A percentile compares a stretch with the other conserved stretches of the same genome.
Evolutionary conservation across 1,139 yeast genomes (phyloP).

Genomic region (Saccharomyces hybrid): DNA sequence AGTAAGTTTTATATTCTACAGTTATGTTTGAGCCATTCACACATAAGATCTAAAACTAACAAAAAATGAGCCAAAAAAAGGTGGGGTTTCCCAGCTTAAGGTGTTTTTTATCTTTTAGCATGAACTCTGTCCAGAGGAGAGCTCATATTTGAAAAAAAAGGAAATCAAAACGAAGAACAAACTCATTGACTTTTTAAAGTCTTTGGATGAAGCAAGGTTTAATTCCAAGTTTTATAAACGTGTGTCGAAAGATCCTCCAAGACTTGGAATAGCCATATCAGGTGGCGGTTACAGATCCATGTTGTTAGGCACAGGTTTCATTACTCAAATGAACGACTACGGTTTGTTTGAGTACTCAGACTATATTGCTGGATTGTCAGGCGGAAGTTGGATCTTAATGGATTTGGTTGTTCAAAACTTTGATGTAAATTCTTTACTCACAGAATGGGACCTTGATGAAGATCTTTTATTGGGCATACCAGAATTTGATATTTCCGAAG

Average conservation of each 20-base stretch:
- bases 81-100: no score
- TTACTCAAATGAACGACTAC: slow-evolving; percentile 45
- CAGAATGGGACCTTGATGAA: slow-evolving; percentile 41
- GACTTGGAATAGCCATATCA: slow-evolving; percentile 51
- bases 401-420: slow-evolving; percentile 42
- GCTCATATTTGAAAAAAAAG: slow-evolving; percentile 34
- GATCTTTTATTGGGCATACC: slow-evolving; percentile 52
- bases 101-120: slow-evolving; percentile 2
- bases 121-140: slow-evolving; percentile 30
- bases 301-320: slow-evolving; percentile 58
- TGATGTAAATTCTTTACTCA: slow-evolving; percentile 32
- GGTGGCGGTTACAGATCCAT: slow-evolving; percentile 73
- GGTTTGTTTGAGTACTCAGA: slow-evolving; percentile 48
- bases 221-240: neutral
- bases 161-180: slow-evolving; percentile 32
- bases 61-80: neutral
- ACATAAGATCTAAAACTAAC: neutral
- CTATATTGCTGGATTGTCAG: slow-evolving; percentile 60
- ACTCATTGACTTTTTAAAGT: slow-evolving; percentile 33
- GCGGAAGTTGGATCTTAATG: slow-evolving; percentile 61
- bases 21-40: no score
- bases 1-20: slow-evolving; percentile 19
- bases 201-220: slow-evolving; percentile 25
- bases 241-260: slow-evolving; percentile 26
- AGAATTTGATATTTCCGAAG: slow-evolving; percentile 29